These are phyloP conservation scores for Edaphochlamys debaryana DNA, from an alignment of 139 green algal species.

Conservation along the genomic window DNA sequence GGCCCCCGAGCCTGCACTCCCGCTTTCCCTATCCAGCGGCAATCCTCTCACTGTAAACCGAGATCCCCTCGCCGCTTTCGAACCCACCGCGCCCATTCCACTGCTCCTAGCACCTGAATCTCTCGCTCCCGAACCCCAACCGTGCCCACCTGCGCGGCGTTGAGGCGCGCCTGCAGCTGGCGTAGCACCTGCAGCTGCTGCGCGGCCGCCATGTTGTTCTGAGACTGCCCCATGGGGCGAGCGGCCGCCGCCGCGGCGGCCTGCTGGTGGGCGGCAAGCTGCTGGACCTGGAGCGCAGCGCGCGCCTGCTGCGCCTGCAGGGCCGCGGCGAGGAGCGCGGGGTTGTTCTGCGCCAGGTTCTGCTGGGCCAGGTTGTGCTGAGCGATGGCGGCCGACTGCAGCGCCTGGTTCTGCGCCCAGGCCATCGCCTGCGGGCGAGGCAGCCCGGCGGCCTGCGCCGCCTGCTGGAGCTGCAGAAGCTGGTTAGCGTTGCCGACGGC, in stretches of 20 bases:
- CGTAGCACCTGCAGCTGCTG: slow-evolving; percentile 43
- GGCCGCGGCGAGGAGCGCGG: slow-evolving; percentile 22
- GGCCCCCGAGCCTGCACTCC: too few relatives aligned
- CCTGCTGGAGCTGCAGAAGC: slow-evolving; percentile 34
- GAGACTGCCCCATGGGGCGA: not conserved
- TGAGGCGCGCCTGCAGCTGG: slow-evolving; percentile 37
- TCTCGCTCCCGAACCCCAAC: too few relatives aligned
- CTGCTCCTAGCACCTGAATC: too few relatives aligned
- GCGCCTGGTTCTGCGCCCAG: slow-evolving; percentile 36
- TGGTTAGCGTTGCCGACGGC: slow-evolving; percentile 39
- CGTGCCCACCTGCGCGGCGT: slow-evolving; percentile 4
- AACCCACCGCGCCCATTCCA: too few relatives aligned
- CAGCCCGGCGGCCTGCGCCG: slow-evolving; percentile 27
- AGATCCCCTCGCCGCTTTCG: too few relatives aligned
- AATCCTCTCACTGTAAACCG: too few relatives aligned
- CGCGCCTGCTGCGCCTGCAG: slow-evolving; percentile 23
- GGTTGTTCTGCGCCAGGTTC: slow-evolving; percentile 38
- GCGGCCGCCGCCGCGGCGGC: slow-evolving; percentile 10
- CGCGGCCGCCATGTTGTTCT: not conserved
- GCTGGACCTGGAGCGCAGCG: slow-evolving; percentile 37
- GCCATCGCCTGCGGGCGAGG: slow-evolving; percentile 32
- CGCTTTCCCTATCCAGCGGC: too few relatives aligned
- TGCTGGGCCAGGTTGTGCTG: slow-evolving; percentile 41
- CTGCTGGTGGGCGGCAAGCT: slow-evolving; percentile 35
- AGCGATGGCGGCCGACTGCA: slow-evolving; percentile 31